Conservation (phyloP, 768 basidiomycete genomes). For the Leccinum subtestaceum region DNA sequence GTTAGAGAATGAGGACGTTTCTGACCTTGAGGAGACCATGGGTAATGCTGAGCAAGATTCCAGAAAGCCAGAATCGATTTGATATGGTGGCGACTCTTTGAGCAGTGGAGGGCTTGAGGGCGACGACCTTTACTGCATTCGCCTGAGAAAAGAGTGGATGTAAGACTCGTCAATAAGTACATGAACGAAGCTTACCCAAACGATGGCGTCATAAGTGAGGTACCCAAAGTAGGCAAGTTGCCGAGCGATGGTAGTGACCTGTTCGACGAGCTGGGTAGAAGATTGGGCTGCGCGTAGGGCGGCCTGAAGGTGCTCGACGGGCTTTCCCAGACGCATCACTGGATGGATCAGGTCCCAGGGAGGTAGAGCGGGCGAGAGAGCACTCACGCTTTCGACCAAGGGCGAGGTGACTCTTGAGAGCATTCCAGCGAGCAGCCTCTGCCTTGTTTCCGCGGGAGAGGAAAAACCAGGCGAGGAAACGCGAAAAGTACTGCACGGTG, state of each 20-base stretch:
- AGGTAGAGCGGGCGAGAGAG: neutral
- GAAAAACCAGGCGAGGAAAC: conserved; percentile 85
- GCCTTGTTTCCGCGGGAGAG: conserved; percentile 65
- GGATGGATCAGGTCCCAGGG: neutral
- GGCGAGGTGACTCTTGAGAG: conserved; percentile 82
- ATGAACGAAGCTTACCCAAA: conserved; percentile 63
- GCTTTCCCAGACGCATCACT: conserved; percentile 95
- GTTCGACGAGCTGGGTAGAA: conserved; percentile 59
- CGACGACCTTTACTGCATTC: conserved; percentile 63
- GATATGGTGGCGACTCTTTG: conserved; percentile 60
- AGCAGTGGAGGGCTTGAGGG: conserved; percentile 56
- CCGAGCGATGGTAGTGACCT: conserved; percentile 72
- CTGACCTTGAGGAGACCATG: conserved; percentile 68
- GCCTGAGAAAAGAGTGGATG: conserved; percentile 40
- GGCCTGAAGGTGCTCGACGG: conserved; percentile 89
- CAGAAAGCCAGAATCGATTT: conserved; percentile 85
- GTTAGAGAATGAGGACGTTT: neutral
- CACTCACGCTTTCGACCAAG: conserved; percentile 76
- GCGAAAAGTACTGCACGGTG: conserved; percentile 84
- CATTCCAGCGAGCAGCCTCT: conserved; percentile 74
- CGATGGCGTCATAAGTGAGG: conserved; percentile 74
- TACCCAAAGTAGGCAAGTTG: conserved; percentile 91
- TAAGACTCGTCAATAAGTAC: neutral
- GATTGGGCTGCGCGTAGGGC: conserved; percentile 69
- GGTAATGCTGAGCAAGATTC: conserved; percentile 76